Percentiles rank a stretch among this genome's conserved stretches.
Evolutionary conservation across 306 rosid species (phyloP).

Genomic region (Citrullus colocynthis): DNA sequence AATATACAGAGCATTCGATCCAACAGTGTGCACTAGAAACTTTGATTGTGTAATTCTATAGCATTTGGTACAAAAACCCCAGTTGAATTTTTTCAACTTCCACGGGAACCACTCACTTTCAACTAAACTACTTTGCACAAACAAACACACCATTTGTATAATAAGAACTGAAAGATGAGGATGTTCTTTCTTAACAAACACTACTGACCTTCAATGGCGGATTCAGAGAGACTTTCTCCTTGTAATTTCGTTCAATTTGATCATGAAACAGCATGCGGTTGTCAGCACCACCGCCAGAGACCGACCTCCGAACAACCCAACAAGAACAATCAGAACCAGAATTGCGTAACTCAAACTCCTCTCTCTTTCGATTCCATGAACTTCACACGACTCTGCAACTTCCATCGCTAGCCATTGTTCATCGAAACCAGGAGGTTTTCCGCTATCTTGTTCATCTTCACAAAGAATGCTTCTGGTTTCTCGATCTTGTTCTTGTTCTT

Average conservation of each 20-base stretch:
- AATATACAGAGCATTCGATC: background rate
- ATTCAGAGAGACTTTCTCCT: background rate
- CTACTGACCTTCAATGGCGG: background rate
- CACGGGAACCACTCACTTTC: background rate
- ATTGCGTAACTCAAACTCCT: conserved; percentile 19
- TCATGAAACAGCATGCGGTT: conserved; percentile 35
- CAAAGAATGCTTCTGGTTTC: background rate
- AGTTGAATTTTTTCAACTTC: background rate
- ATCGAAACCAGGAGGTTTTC: background rate
- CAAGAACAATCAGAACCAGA: conserved; percentile 37
- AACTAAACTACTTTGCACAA: background rate
- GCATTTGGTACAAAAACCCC: background rate
- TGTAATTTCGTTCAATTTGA: conserved; percentile 24
- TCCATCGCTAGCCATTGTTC: background rate
- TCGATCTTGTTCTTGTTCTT: background rate
- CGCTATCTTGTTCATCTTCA: background rate
- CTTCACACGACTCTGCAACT: background rate
- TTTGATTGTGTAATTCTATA: background rate
- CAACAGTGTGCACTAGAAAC: background rate
- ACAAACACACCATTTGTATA: background rate
- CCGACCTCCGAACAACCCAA: conserved; percentile 53
- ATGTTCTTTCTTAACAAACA: background rate
- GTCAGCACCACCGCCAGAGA: conserved; percentile 35
- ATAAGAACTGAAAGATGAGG: background rate
- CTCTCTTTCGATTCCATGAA: background rate